Base-by-base conservation (phyloP, 2,329 filamentous ascomycete species). In the Coleophoma cylindrospora region DNA sequence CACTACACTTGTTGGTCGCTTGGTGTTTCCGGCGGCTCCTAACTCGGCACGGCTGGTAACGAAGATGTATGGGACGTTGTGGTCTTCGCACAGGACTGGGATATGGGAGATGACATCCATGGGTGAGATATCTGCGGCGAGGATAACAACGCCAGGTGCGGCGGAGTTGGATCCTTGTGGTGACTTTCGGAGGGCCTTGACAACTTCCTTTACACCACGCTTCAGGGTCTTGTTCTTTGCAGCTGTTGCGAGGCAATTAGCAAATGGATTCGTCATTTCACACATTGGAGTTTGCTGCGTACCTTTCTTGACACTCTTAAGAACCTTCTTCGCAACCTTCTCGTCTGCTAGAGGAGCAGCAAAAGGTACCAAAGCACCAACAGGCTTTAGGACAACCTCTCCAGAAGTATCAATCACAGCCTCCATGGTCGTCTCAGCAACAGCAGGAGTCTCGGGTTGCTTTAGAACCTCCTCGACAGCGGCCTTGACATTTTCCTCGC, bases 71-170 rank as follows among this genome's bases (percentile, higher is more conserved):
- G 94, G 94, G 53, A 96, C 89, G 72, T 89, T 89, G 79, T 96
- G 91, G 74, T 97, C 92, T 75, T 99, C 94, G 80, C 94, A 97
- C 51, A 97, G 86, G 51, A 99, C 89, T 63, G 94, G 94, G 59
- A 99, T 89, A 74, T 99, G 94, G 53, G 89, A 94, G 74, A 99
- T 96, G 69, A 99, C 94, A 71, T 99, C 94, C 85, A 94, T 92
- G 58, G 94, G 94, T 48, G 89, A 96, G 75, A 99, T 97, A 72
- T 99, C 94, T 62, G 89, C 94, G 34, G 94, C 94, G 61, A 99
- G 89, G 68, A 99, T 78, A 63, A 96, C 90, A 59, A 99, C 80
- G 59, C 84, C 80, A 41, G 88, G 84, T 48, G 79, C 69, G 47
- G 80, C 75, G 65, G 81, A 75, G 57, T 81, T 79, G n/a, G 83